Evolutionary conservation across 2,329 filamentous ascomycete species (phyloP), one percentile per base, ranked within the genome.

Genomic region (Onygenales sp.): DNA sequence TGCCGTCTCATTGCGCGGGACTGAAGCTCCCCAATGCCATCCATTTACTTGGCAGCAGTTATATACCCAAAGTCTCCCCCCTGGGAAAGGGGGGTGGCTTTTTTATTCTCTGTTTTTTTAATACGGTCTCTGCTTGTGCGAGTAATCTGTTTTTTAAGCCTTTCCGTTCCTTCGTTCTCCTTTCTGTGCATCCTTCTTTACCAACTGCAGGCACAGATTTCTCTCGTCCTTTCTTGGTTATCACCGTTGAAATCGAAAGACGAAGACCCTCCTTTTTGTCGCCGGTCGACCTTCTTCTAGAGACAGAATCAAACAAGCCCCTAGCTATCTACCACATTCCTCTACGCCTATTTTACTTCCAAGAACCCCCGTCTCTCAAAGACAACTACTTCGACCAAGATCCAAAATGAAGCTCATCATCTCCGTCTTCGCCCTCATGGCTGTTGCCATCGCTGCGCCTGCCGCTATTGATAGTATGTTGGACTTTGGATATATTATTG

Each of bases 331-430:
- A 41, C 14, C 13, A 6, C 36, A 36, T 2, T 38, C 27, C 33
- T 9, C 17, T 13, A 17, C 14, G 13, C 9, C 13, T 21, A 6
- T 1, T 8, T 39, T 38, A 5, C 36, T 39, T n/a, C 36, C 36
- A n/a, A 39, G 36, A 39, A 39, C 36, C 21, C 1, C 21, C 9
- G 1, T 39, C 13, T 9, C 36, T 9, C 36, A 9, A 1, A 10
- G 9, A 9, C 2, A 43, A n/a, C 41, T 2, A 43, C 41, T 7
- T 46, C 53, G 32, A 33, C 31, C 36, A 21, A 27, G 1, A 27
- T 47, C 33, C 50, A 55, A 52, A 48, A 59, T 59, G 58, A 58
- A 58, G 38, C 52, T 58, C 45, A 51, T 41, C 41, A 36, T 56
- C 21, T 47, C 50, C 17, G 27, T 59, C 21, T 52, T 58, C 42